phyloP scores from a whole-genome alignment of 768 basidiomycete species.

The Phaeotremella fagi region DNA sequence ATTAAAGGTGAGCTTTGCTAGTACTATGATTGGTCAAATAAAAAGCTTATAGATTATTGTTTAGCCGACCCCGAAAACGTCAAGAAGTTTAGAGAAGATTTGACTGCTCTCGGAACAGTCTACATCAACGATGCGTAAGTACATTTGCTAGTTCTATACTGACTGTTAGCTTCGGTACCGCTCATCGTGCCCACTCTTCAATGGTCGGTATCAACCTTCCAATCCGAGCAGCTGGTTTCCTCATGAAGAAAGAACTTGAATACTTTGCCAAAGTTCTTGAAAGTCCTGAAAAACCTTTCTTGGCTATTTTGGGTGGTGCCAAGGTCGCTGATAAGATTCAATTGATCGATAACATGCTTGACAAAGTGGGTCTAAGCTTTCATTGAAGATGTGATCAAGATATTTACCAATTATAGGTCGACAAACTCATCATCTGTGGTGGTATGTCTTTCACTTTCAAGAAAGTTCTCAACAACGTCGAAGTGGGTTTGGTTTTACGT shows the following conservation, averaged over 20 bases:
- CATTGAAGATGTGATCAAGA: background rate
- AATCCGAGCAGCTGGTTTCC: slow-evolving; percentile 88
- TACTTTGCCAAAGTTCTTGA: slow-evolving; percentile 98
- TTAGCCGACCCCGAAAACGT: slow-evolving; percentile 69
- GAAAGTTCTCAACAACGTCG: slow-evolving; percentile 75
- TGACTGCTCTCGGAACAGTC: slow-evolving; percentile 89
- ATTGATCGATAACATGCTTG: slow-evolving; percentile 97
- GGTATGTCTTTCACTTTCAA: slow-evolving; percentile 99
- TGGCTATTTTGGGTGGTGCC: slow-evolving; percentile 95
- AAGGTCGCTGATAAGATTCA: slow-evolving; percentile 99
- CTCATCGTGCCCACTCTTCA: slow-evolving; percentile 95
- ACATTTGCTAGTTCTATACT: too few species aligned
- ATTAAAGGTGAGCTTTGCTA: slow-evolving; percentile 59
- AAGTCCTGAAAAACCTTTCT: slow-evolving; percentile 87
- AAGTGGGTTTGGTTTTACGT: slow-evolving; percentile 51
- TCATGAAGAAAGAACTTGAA: slow-evolving; percentile 98
- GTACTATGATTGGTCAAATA: background rate
- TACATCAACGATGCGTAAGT: slow-evolving; percentile 86
- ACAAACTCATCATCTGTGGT: slow-evolving; percentile 92
- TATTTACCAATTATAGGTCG: slow-evolving; percentile 57
- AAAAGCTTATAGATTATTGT: background rate
- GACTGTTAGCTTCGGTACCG: slow-evolving; percentile 69
- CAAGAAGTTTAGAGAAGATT: slow-evolving; percentile 73
- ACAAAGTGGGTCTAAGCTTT: slow-evolving; percentile 61
- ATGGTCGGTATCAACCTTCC: slow-evolving; percentile 96